Percentiles rank a stretch among this genome's conserved stretches.
phyloP scores from a whole-genome alignment of 2,329 filamentous ascomycete species.

The Xylariomycetidae sp. region DNA sequence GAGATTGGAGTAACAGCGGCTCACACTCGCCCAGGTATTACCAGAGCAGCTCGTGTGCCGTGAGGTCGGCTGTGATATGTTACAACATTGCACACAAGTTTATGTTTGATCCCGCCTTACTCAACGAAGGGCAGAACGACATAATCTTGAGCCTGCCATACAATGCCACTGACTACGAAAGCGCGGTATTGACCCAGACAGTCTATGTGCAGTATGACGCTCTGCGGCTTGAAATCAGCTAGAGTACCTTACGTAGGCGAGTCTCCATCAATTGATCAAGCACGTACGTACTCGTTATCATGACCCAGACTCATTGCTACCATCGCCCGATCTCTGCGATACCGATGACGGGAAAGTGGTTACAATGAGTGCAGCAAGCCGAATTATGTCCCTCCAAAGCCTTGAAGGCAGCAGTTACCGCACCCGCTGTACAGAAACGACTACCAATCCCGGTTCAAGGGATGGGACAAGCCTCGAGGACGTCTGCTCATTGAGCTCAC shows the following conservation, averaged over 20 bases:
- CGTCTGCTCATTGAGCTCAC: too few species aligned
- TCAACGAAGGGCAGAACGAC: conserved; percentile 47
- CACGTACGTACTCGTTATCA: too few species aligned
- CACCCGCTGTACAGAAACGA: too few species aligned
- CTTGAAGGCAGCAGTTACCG: too few species aligned
- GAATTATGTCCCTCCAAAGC: too few species aligned
- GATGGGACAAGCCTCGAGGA: too few species aligned
- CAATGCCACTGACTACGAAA: conserved; percentile 53
- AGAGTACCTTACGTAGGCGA: not conserved
- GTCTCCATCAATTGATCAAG: too few species aligned
- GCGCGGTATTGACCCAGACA: conserved; percentile 45
- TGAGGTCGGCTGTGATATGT: conserved; percentile 53
- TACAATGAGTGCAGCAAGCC: too few species aligned
- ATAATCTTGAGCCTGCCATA: conserved; percentile 53
- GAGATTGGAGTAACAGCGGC: conserved; percentile 1
- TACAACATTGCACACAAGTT: conserved; percentile 57
- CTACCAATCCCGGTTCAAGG: too few species aligned
- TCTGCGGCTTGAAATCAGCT: conserved; percentile 42
- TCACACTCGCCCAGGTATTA: conserved; percentile 31
- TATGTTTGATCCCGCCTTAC: conserved; percentile 39
- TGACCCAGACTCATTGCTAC: too few species aligned
- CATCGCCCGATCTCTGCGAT: too few species aligned
- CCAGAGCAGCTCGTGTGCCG: conserved; percentile 53
- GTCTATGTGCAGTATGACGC: conserved; percentile 63
- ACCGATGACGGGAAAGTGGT: too few species aligned